Base-by-base conservation (phyloP, 192 early-diverging fungal species). In the Coemansia reversa region DNA sequence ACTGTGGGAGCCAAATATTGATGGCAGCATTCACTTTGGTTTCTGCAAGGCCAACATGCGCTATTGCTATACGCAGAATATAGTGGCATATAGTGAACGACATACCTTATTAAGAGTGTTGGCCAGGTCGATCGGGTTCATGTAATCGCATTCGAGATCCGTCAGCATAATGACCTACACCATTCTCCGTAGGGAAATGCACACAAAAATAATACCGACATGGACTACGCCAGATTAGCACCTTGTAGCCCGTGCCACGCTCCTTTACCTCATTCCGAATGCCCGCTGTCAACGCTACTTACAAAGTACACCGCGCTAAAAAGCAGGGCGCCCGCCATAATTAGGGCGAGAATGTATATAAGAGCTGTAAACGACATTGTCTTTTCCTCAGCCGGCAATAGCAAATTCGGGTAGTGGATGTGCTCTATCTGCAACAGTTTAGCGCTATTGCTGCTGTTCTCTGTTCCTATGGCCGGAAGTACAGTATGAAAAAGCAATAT, bases 51-150 rank as follows among this genome's bases (percentile, higher is more conserved):
- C 42, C n/a, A 19, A 32, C 22, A 22, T 33, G 25, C 53, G 27
- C 24, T 20, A 19, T 25, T 29, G 55, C 30, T n/a, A 30, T 18
- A 23, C 20, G 29, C 18, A 24, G 5, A 7, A 58, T 53, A 7
- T 84, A 28, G 67, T 27, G 27, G 3, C 27, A 27, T 27, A 27
- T 27, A 27, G 27, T 27, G 27, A 27, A 27, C 27, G 27, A 27
- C 27, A 27, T 75, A 92, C 93, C 82, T 89, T 91, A 76, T 98
- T 98, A 71, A 98, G 85, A 65, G 90, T 94, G 79, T 91, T 92
- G 83, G 94, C 96, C 51, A 98, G 87, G 74, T 98, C 97, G 67
- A 98, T 98, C 12, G 97, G 97, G 77, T 98, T 98, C 84, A 98
- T 96, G 83, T 98, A 98, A 70, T 98, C 97, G 82, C 92, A 94